These are phyloP conservation scores for Aspergillus novofumigatus DNA, from an alignment of 2,329 filamentous ascomycete genomes.

Conservation along the genomic window DNA sequence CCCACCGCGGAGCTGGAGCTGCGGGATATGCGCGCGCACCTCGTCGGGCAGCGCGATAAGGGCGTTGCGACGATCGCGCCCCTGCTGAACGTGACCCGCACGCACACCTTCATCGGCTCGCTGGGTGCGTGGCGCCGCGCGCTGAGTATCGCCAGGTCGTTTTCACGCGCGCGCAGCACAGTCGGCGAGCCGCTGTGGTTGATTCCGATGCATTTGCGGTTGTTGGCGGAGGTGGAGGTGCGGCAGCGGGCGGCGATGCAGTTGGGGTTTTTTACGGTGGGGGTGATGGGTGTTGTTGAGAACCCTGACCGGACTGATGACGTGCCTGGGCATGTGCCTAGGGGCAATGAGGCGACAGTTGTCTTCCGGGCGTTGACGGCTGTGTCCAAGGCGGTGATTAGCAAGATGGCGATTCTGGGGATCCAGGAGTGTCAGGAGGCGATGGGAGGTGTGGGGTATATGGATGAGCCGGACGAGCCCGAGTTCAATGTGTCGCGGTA, in stretches of 20 bases:
- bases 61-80: constrained; percentile 66
- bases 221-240: constrained; percentile 36
- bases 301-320: constrained; percentile 15
- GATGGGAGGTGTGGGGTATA: constrained; percentile 37
- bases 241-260: constrained; percentile 37
- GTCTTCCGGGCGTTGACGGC: constrained; percentile 29
- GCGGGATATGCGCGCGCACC: constrained; percentile 58
- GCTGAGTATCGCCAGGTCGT: constrained; percentile 39
- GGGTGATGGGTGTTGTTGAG: constrained; percentile 32
- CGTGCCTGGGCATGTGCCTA: constrained; percentile 18
- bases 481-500: constrained; percentile 64
- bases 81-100: constrained; percentile 62
- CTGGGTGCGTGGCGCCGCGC: constrained; percentile 37
- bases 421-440: constrained; percentile 38
- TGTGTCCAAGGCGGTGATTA: constrained; percentile 32
- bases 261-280: constrained; percentile 33
- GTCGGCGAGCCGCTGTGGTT: constrained; percentile 35
- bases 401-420: constrained; percentile 27
- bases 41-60: constrained; percentile 62
- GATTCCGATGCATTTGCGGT: constrained; percentile 39
- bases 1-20: constrained; percentile 71
- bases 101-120: constrained; percentile 39
- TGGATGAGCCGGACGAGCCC: constrained; percentile 47
- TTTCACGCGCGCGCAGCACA: constrained; percentile 37
- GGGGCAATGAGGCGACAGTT: constrained; percentile 8